Base-by-base conservation (phyloP, 306 rosid genomes). In the Glycine soja region DNA sequence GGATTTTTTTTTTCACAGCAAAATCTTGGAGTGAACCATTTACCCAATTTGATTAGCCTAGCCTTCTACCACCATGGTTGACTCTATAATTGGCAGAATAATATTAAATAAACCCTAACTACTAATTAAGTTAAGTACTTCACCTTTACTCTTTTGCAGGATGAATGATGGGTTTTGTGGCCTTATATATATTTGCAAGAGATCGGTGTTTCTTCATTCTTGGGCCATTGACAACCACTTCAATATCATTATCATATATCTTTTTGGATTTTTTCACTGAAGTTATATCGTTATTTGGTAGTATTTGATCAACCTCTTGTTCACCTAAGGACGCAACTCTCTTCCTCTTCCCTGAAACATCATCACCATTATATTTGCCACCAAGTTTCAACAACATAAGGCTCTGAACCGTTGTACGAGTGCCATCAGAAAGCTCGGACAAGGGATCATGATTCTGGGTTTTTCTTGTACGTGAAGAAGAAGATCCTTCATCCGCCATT, bases 341-440 rank as follows among this genome's bases (percentile, higher is more conserved):
- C 16, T n/a, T 59, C 61, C 45, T 76, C 67, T 65, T 80, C 24
- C 67, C 80, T 10, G 3, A 24, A 24, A 24, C 2, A 24, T 38
- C 81, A 65, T 1, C 2, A 2, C 2, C 2, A 2, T 24, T 24
- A 24, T 24, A 24, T 24, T 24, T 2, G 30, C 2, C 30, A 24
- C 88, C 72, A 34, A 87, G 88, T 59, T 86, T 85, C 77, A 90
- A 83, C 54, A 84, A 84, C 80, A 90, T 83, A 42, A 90, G 89
- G 50, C 69, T 57, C 54, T 78, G 78, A 19, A 36, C 40, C 40
- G 14, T 74, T 83, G 70, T 7, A 88, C 68, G 42, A 87, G 89
- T 65, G 9, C 82, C 87, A 18, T 0, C 1, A 61, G 79, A 57
- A 45, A 74, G 51, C 53, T 74, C 77, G 0, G 80, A 14, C 1